Conservation (phyloP, 176 grass and related monocot species). For the Thinopyrum elongatum region DNA sequence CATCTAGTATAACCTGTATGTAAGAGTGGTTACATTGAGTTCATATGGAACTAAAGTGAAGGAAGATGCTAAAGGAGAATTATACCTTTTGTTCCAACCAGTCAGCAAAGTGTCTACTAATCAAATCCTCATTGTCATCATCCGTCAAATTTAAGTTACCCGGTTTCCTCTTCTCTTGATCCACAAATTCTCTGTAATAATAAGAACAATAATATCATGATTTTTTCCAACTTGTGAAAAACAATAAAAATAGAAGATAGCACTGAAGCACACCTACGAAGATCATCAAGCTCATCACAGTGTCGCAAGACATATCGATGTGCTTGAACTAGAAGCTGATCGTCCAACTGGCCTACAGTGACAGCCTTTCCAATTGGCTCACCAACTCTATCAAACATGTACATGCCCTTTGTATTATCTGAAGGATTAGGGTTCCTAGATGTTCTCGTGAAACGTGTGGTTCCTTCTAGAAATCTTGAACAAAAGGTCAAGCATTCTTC, state of each 20-base stretch:
- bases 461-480: constrained; percentile 19
- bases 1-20: not conserved
- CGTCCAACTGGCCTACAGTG: not conserved
- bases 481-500: constrained; percentile 34
- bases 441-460: not conserved
- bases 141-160: not conserved
- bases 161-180: not conserved
- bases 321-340: not conserved
- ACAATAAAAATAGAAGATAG: not conserved
- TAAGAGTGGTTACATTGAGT: not conserved
- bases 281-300: not conserved
- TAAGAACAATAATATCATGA: not conserved
- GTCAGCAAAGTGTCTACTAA: not conserved
- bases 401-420: not conserved
- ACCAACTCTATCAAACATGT: not conserved
- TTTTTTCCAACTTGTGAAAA: not conserved
- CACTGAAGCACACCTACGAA: not conserved
- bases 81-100: constrained; percentile 8
- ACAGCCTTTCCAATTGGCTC: constrained; percentile 7
- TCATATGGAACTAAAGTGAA: not conserved
- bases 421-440: not conserved
- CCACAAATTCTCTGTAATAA: not conserved
- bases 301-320: constrained; percentile 17
- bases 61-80: not conserved
- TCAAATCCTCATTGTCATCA: not conserved